A percentile compares a stretch with the other conserved stretches of the same genome.
These are phyloP conservation scores for Tephrocybe sp. DNA, from an alignment of 768 basidiomycete species.

Conservation along the genomic window DNA sequence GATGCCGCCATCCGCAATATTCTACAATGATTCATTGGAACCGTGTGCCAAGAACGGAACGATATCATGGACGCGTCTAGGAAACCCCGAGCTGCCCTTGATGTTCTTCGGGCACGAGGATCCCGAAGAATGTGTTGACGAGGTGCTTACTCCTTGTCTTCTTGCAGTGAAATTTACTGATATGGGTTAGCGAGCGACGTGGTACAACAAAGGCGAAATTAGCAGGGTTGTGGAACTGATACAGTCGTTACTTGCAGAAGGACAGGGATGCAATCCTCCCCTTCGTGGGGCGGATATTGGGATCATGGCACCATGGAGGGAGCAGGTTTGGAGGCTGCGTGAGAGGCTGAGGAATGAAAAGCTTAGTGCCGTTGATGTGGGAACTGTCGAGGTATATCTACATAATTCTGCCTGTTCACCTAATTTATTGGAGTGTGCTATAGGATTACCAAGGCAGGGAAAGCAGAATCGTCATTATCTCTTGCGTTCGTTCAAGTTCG, in stretches of 20 bases:
- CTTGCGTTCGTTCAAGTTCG: slow-evolving; percentile 45
- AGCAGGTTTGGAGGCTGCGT: slow-evolving; percentile 52
- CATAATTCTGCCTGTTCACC: neutral
- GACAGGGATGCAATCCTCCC: slow-evolving; percentile 35
- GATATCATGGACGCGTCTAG: slow-evolving; percentile 39
- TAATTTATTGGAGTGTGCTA: neutral
- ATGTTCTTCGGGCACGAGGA: slow-evolving; percentile 43
- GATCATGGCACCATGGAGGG: slow-evolving; percentile 53
- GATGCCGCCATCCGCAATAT: slow-evolving; percentile 55
- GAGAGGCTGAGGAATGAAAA: slow-evolving; percentile 41
- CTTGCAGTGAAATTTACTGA: neutral
- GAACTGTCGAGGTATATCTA: slow-evolving; percentile 45
- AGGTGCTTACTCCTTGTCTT: slow-evolving; percentile 27
- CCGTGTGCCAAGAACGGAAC: slow-evolving; percentile 45
- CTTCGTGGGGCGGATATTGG: slow-evolving; percentile 43
- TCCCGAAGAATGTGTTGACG: slow-evolving; percentile 45
- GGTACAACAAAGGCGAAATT: slow-evolving; percentile 51
- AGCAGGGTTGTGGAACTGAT: slow-evolving; percentile 37
- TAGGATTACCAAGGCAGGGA: slow-evolving; percentile 55
- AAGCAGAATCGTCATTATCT: slow-evolving; percentile 49
- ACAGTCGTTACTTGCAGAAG: slow-evolving; percentile 37
- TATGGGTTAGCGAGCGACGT: slow-evolving; percentile 39
- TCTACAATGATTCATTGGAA: slow-evolving; percentile 48
- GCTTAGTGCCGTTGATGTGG: slow-evolving; percentile 46
- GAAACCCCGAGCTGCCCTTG: slow-evolving; percentile 39